Conservation (phyloP, 192 early-diverging fungal species). For the Geranomyces variabilis region DNA sequence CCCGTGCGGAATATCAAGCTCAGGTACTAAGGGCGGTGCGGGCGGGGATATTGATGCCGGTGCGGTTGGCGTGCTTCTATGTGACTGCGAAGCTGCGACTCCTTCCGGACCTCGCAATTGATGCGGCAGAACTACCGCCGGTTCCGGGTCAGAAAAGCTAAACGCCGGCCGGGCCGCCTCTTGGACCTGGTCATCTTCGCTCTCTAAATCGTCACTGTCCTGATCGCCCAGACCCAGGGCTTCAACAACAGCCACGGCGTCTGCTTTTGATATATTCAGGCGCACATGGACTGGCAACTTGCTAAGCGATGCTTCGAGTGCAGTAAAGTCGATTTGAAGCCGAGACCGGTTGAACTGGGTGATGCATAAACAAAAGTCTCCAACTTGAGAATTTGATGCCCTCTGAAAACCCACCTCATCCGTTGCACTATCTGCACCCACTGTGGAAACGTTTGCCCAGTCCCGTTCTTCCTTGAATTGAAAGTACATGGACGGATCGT, state of each 20-base stretch:
- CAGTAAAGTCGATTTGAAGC: conserved; percentile 19
- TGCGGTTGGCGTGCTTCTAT: not conserved
- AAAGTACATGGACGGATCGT: conserved; percentile 24
- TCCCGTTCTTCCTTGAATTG: conserved; percentile 25
- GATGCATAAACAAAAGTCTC: not conserved
- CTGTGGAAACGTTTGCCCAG: conserved; percentile 1
- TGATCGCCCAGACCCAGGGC: too few relatives aligned
- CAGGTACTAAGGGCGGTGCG: not conserved
- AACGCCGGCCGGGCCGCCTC: too few relatives aligned
- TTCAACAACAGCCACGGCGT: not conserved
- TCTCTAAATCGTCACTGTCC: too few relatives aligned
- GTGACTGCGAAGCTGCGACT: not conserved
- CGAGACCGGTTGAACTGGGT: not conserved
- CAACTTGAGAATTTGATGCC: not conserved
- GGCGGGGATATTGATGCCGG: not conserved
- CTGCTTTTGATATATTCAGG: conserved; percentile 6
- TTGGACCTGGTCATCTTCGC: too few relatives aligned
- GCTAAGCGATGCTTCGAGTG: conserved; percentile 15
- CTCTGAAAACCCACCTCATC: conserved; percentile 31
- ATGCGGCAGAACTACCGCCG: too few relatives aligned
- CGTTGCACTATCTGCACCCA: not conserved
- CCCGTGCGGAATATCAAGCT: not conserved
- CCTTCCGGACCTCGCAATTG: not conserved
- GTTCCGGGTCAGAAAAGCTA: too few relatives aligned
- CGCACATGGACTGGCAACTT: conserved; percentile 17